Percentiles rank a stretch among this genome's conserved stretches.
These are phyloP conservation scores for Grigorovia jiainica DNA, from an alignment of 805 yeast genomes.

Conservation along the genomic window DNA sequence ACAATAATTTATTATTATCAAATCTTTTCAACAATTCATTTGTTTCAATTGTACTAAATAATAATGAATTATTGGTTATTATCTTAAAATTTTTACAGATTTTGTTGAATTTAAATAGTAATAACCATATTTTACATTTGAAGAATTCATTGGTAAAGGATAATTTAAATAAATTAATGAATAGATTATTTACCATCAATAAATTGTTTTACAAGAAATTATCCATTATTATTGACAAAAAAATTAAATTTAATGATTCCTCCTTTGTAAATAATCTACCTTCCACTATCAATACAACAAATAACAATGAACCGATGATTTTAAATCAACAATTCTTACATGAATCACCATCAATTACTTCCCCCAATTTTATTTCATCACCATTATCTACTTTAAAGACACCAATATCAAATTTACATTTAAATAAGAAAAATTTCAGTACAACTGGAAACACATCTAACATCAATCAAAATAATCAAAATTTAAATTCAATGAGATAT, in stretches of 20 bases:
- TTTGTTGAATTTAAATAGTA: no score
- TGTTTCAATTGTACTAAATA: background rate
- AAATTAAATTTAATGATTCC: constrained; percentile 10
- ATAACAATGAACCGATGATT: background rate
- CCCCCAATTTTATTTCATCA: constrained; percentile 24
- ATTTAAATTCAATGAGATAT: constrained; percentile 8
- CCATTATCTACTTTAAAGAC: constrained; percentile 18
- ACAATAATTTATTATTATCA: constrained; percentile 19
- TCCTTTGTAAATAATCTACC: constrained; percentile 2
- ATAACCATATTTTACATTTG: no score
- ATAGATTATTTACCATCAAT: constrained; percentile 17
- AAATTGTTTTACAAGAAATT: constrained; percentile 19
- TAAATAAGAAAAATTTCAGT: background rate
- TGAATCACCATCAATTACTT: constrained; percentile 22
- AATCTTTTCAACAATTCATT: constrained; percentile 8
- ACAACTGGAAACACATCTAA: background rate
- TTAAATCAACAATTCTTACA: constrained; percentile 6
- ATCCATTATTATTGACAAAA: constrained; percentile 15
- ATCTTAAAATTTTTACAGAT: constrained; percentile 22
- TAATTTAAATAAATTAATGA: constrained; percentile 9
- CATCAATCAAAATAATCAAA: constrained; percentile 2
- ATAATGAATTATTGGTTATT: constrained; percentile 17
- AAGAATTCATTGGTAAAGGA: no score
- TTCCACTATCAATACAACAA: constrained; percentile 1
- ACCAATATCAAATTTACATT: constrained; percentile 2